These are phyloP conservation scores for Simmondsia chinensis DNA, from an alignment of 148 eudicot species.

Conservation along the genomic window DNA sequence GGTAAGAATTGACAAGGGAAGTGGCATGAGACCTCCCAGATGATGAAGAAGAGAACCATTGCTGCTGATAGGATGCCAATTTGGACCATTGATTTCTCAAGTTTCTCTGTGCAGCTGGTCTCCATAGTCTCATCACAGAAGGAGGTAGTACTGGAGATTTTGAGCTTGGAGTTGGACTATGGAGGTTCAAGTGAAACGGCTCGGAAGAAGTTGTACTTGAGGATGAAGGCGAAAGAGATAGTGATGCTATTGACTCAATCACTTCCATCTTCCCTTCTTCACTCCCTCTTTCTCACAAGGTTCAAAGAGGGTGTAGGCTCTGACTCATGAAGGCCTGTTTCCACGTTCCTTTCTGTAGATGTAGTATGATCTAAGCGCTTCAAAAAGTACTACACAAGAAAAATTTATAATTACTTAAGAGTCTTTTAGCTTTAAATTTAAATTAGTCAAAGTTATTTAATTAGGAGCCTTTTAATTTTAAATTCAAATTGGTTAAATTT, in stretches of 20 bases:
- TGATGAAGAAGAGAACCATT: constrained; percentile 47
- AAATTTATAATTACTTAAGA: too few species aligned
- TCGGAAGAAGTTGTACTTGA: too few species aligned
- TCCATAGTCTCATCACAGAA: constrained; percentile 52
- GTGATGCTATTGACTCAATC: constrained; percentile 10
- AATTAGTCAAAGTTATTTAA: too few species aligned
- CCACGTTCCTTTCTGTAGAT: too few species aligned
- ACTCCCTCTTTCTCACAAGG: neutral
- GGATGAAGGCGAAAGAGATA: constrained; percentile 14
- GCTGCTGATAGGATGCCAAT: constrained; percentile 29
- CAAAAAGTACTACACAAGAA: too few species aligned
- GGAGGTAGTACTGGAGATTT: constrained; percentile 17
- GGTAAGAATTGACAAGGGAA: constrained; percentile 61
- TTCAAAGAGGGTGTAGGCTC: too few species aligned
- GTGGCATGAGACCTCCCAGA: constrained; percentile 56
- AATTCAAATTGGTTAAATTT: too few species aligned
- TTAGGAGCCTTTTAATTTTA: too few species aligned
- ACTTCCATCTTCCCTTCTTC: constrained; percentile 8
- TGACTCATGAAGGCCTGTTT: too few species aligned
- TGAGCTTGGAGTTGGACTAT: neutral
- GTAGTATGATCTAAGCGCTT: too few species aligned
- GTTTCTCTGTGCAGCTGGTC: constrained; percentile 78
- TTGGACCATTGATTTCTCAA: constrained; percentile 88
- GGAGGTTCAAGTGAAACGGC: too few species aligned
- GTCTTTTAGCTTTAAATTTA: too few species aligned